Percentiles rank a stretch among this genome's conserved stretches.
Conservation (phyloP, 352 stramenopile species). For the Pythium brassicae region DNA sequence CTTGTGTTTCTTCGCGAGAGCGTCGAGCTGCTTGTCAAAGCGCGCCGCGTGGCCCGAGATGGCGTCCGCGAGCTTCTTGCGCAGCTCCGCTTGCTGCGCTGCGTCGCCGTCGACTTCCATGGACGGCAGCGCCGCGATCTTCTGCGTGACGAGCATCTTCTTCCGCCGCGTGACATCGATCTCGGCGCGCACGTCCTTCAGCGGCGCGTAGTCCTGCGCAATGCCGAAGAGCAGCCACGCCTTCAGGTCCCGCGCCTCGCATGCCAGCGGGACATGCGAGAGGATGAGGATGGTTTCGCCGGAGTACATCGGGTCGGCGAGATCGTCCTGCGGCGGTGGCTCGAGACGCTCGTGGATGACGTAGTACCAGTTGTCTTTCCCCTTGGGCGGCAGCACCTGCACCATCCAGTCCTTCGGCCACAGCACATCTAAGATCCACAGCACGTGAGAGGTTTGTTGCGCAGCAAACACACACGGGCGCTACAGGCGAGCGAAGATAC, state of each 20-base stretch:
- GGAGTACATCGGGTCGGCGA: slow-evolving; percentile 51
- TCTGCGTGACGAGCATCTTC: slow-evolving; percentile 45
- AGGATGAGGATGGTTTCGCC: slow-evolving; percentile 48
- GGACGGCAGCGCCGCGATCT: slow-evolving; percentile 40
- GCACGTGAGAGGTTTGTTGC: neutral
- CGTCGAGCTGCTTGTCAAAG: slow-evolving; percentile 39
- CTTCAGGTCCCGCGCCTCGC: slow-evolving; percentile 43
- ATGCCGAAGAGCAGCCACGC: slow-evolving; percentile 64
- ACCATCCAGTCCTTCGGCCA: slow-evolving; percentile 74
- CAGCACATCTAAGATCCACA: slow-evolving; percentile 37
- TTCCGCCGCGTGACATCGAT: slow-evolving; percentile 36
- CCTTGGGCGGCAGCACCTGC: slow-evolving; percentile 43
- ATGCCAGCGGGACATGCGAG: slow-evolving; percentile 46
- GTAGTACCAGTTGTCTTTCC: slow-evolving; percentile 65
- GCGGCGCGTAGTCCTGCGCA: slow-evolving; percentile 47
- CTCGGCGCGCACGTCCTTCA: slow-evolving; percentile 28
- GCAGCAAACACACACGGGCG: neutral
- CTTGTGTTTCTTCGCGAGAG: slow-evolving; percentile 23
- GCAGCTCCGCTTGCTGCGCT: slow-evolving; percentile 43
- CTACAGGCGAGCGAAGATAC: slow-evolving; percentile 1
- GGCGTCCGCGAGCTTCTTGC: slow-evolving; percentile 48
- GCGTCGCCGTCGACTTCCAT: slow-evolving; percentile 37
- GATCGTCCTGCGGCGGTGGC: slow-evolving; percentile 51
- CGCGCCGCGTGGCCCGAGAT: slow-evolving; percentile 29
- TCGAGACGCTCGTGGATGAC: slow-evolving; percentile 63